These are phyloP conservation scores for Pezicula carpinea DNA, from an alignment of 2,329 filamentous ascomycete genomes.

Conservation along the genomic window DNA sequence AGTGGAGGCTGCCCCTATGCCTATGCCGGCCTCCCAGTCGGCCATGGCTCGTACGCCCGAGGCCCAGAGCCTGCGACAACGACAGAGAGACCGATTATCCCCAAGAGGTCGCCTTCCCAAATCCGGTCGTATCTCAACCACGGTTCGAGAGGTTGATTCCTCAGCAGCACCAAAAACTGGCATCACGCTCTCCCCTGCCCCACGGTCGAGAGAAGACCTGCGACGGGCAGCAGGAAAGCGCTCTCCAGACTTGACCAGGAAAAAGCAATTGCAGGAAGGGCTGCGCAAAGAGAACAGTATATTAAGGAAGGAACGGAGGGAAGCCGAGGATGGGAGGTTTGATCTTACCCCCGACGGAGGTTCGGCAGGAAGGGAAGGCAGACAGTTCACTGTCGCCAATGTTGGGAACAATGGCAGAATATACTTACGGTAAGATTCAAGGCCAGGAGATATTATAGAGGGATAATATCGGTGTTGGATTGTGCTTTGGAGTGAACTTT, in stretches of 20 bases:
- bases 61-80: constrained; percentile 25
- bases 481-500: constrained; percentile 1
- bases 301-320: constrained; percentile 19
- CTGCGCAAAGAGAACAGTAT: constrained; percentile 24
- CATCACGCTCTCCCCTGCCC: constrained; percentile 20
- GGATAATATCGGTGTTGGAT: constrained; percentile 3
- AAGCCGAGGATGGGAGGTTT: constrained; percentile 45
- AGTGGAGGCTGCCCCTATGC: constrained; percentile 16
- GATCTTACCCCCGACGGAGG: constrained; percentile 56
- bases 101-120: constrained; percentile 25
- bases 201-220: constrained; percentile 13
- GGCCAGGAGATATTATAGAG: constrained; percentile 14
- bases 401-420: constrained; percentile 80
- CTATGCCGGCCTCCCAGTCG: constrained; percentile 11
- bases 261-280: constrained; percentile 24
- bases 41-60: constrained; percentile 20
- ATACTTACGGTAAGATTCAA: constrained; percentile 64
- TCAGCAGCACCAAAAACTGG: constrained; percentile 7
- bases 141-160: constrained; percentile 17
- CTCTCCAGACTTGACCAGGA: constrained; percentile 17
- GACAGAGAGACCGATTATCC: constrained; percentile 29
- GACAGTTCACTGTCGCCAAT: constrained; percentile 68
- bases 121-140: constrained; percentile 15
- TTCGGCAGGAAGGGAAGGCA: constrained; percentile 42
- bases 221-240: constrained; percentile 9